Evolutionary conservation across 2,329 filamentous ascomycete species (phyloP), one percentile per base, ranked within the genome.

Genomic region (Rhytidhysteron rufulum): DNA sequence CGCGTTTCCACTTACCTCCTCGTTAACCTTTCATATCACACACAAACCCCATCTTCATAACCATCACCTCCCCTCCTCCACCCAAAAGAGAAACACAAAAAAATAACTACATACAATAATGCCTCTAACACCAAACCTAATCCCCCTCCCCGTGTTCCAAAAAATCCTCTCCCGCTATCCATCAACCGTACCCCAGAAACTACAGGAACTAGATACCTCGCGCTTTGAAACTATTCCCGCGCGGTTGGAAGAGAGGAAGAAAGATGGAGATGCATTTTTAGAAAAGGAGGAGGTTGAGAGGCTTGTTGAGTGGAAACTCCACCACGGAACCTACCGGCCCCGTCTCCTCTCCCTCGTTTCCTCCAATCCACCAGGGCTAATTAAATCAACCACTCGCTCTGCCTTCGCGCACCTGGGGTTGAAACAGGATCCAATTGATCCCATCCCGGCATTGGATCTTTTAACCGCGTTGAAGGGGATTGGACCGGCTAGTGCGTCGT

Each of bases 401-500:
- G 83, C 79, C 0, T 71, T 83, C 42, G 53, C 58, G 4, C 40
- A 57, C 4, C 22, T 51, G 7, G 5, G 35, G 22, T 11, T 7
- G 16, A 13, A 2, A 3, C 8, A 15, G 18, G 24, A 9, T 16
- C 20, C 32, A 16, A 25, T 31, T 9, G 19, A 35, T 31, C 39
- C 41, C 13, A 24, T 36, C 19, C 32, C 35, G 19, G 73, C 79
- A 3, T 57, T 87, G 5, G 70, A 72, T 3, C 63, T 66, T 1
- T 69, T 90, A 9, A 73, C 72, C 1, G 72, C 72, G 40, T 69
- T 93, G n/a, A 82, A 74, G 47, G 87, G 87, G 24, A 79, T 94
- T 45, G 87, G 87, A 1, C 86, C 87, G 2, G 87, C 87, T 6
- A 91, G 86, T 1, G 86, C 85, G 1, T 87, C 85, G 1, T 75